A percentile compares a stretch with the other conserved stretches of the same genome.
Evolutionary conservation across 2,329 filamentous ascomycete genomes (phyloP).

Genomic region (Curvularia sp.): DNA sequence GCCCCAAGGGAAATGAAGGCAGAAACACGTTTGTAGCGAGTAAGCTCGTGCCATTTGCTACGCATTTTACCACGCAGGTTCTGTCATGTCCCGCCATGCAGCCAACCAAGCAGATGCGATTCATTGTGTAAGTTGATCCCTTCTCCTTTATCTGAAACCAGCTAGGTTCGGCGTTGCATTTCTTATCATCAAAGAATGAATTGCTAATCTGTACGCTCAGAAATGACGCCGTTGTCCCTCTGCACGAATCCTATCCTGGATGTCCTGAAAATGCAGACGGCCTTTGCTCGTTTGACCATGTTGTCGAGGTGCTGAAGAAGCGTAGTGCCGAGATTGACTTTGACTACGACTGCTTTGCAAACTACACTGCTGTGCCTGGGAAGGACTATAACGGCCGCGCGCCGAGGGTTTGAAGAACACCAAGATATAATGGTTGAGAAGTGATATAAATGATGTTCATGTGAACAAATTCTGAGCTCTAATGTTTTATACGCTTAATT

Average conservation of each 20-base stretch:
- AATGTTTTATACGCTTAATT: too few species aligned
- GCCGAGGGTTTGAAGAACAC: background rate
- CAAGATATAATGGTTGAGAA: background rate
- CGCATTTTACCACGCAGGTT: constrained; percentile 42
- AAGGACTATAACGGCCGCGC: constrained; percentile 40
- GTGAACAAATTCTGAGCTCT: background rate
- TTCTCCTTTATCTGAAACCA: background rate
- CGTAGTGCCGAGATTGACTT: constrained; percentile 39
- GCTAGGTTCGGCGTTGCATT: too few species aligned
- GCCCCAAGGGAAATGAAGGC: constrained; percentile 23
- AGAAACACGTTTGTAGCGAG: constrained; percentile 39
- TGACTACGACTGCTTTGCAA: constrained; percentile 40
- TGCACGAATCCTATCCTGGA: constrained; percentile 33
- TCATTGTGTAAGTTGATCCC: constrained; percentile 34
- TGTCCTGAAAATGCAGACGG: constrained; percentile 32
- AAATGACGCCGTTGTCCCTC: constrained; percentile 41
- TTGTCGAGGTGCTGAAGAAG: constrained; percentile 38
- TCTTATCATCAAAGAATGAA: background rate
- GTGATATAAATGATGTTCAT: background rate
- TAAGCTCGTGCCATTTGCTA: constrained; percentile 40
- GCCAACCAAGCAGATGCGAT: constrained; percentile 39
- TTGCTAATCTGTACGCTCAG: constrained; percentile 7
- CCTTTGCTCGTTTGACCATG: constrained; percentile 39
- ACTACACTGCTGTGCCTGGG: constrained; percentile 36
- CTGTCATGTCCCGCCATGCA: constrained; percentile 30